Conservation (phyloP, 2,329 filamentous ascomycete species). For the Penicillium sp. region DNA sequence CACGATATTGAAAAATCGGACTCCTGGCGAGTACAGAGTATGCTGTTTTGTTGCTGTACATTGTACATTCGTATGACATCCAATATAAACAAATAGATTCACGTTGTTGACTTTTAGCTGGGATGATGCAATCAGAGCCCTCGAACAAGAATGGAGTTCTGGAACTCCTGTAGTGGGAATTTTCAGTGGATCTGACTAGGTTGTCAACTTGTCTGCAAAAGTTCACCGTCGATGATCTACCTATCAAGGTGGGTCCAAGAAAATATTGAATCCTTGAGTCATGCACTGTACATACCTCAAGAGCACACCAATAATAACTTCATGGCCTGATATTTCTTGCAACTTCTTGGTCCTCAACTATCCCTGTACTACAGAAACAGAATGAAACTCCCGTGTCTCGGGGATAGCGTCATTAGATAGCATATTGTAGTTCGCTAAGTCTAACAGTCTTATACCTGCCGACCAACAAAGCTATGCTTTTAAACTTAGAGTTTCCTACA, state of each 20-base stretch:
- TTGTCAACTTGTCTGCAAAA: neutral
- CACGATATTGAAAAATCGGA: too few species aligned
- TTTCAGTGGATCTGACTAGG: neutral
- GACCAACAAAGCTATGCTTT: neutral
- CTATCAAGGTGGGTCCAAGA: neutral
- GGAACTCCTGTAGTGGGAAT: slow-evolving; percentile 1
- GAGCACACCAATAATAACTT: too few species aligned
- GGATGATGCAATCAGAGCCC: slow-evolving; percentile 4
- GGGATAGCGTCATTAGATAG: neutral
- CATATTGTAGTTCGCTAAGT: too few species aligned
- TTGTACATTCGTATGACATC: too few species aligned
- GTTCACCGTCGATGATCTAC: slow-evolving; percentile 6
- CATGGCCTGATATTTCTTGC: too few species aligned
- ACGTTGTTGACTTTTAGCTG: neutral
- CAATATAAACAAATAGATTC: neutral
- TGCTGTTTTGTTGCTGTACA: too few species aligned
- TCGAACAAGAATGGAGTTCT: neutral
- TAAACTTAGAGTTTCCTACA: too few species aligned
- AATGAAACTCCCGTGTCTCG: too few species aligned
- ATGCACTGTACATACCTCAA: neutral
- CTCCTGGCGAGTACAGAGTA: too few species aligned
- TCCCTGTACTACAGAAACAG: neutral
- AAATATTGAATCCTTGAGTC: neutral
- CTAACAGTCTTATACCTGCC: neutral
- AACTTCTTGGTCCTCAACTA: too few species aligned